Conservation (phyloP, 345 rosid species). For the Syzygium oleosum region DNA sequence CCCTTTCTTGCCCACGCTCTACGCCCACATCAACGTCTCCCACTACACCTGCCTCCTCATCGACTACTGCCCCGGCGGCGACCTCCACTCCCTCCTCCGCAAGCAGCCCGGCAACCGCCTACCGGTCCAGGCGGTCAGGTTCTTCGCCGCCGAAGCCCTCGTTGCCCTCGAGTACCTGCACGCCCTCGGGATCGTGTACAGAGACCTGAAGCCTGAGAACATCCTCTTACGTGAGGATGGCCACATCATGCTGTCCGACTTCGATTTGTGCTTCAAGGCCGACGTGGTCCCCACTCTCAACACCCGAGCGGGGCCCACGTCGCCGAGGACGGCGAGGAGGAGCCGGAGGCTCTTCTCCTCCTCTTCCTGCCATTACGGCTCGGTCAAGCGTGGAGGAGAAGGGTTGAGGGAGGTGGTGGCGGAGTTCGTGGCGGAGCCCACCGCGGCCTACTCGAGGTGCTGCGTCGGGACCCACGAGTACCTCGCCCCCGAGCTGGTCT, state of each 20-base stretch:
- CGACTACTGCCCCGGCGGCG: constrained; percentile 85
- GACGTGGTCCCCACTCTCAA: constrained; percentile 45
- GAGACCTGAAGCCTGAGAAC: constrained; percentile 93
- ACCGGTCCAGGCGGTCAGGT: constrained; percentile 48
- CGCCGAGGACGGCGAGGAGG: neutral
- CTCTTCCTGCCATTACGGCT: constrained; percentile 17
- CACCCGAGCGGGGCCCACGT: constrained; percentile 3
- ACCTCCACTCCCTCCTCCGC: constrained; percentile 71
- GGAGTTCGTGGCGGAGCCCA: constrained; percentile 60
- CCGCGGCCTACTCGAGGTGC: constrained; percentile 48
- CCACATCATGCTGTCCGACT: constrained; percentile 84
- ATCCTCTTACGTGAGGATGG: constrained; percentile 70
- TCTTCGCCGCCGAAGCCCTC: constrained; percentile 77
- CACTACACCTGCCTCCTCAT: constrained; percentile 85
- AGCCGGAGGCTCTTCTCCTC: neutral
- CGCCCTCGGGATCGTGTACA: constrained; percentile 76
- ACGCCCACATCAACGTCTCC: constrained; percentile 61
- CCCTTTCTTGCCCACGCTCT: constrained; percentile 77
- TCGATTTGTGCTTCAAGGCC: constrained; percentile 57
- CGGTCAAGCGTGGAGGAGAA: constrained; percentile 7
- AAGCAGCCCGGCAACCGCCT: constrained; percentile 60
- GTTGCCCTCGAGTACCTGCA: constrained; percentile 83
- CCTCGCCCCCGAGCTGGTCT: constrained; percentile 77
- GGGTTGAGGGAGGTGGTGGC: constrained; percentile 23
- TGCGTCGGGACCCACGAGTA: constrained; percentile 97